Conservation (phyloP, 2,329 filamentous ascomycete genomes). For the Cryphonectria naterciae region DNA sequence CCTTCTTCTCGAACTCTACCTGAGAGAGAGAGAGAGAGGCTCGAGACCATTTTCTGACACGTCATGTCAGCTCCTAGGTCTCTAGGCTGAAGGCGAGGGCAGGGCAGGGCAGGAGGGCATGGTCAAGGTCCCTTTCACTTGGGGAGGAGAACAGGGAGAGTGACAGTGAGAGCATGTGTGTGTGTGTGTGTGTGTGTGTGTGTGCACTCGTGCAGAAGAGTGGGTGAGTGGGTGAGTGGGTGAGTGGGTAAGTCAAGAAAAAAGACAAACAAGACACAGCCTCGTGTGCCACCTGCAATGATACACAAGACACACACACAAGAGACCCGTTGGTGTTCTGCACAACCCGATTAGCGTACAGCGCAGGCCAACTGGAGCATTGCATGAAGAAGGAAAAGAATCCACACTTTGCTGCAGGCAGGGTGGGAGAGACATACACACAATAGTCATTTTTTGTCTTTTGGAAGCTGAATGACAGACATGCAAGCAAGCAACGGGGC, state of each 20-base stretch:
- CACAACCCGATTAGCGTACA: not conserved
- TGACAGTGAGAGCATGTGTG: not conserved
- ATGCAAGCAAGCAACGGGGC: not conserved
- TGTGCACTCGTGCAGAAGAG: no score
- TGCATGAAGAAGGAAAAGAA: not conserved
- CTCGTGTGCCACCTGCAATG: not conserved
- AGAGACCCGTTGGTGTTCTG: not conserved
- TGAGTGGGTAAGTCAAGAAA: not conserved
- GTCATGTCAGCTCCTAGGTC: not conserved
- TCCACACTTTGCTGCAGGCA: not conserved
- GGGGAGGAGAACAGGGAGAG: not conserved
- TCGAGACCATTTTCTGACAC: conserved; percentile 5
- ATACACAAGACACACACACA: not conserved
- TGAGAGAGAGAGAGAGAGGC: not conserved
- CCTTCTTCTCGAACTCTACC: not conserved
- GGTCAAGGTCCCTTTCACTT: not conserved
- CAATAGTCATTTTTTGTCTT: not conserved
- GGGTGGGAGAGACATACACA: not conserved
- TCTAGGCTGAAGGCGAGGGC: not conserved
- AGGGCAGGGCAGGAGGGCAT: not conserved
- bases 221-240: not conserved
- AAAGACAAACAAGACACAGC: not conserved
- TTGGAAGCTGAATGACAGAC: not conserved
- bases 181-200: not conserved
- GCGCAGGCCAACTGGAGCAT: not conserved